A percentile compares a stretch with the other conserved stretches of the same genome.
Conservation (phyloP, 2,329 filamentous ascomycete genomes). For the Trichophyton benhamiae region DNA sequence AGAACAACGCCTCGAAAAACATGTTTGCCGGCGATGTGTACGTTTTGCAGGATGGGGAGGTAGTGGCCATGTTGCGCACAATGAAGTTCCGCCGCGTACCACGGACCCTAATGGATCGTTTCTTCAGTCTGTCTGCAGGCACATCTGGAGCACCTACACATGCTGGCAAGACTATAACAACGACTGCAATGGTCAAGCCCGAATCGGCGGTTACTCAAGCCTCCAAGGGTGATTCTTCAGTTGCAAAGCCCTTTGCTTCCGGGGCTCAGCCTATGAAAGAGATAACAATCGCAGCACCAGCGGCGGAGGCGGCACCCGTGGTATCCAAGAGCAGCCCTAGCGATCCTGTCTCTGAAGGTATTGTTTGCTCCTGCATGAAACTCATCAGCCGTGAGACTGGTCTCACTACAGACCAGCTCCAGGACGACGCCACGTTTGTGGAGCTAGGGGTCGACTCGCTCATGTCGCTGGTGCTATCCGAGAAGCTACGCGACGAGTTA, state of each 20-base stretch:
- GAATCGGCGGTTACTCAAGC: no score
- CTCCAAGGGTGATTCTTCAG: no score
- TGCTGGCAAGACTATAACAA: neutral
- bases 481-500: slow-evolving; percentile 24
- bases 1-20: slow-evolving; percentile 18
- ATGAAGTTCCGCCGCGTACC: slow-evolving; percentile 22
- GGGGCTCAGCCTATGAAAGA: no score
- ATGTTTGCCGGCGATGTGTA: slow-evolving; percentile 21
- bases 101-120: slow-evolving; percentile 27
- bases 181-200: neutral
- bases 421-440: slow-evolving; percentile 9
- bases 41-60: slow-evolving; percentile 19
- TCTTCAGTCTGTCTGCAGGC: slow-evolving; percentile 22
- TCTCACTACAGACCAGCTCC: slow-evolving; percentile 7
- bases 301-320: neutral
- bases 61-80: slow-evolving; percentile 22
- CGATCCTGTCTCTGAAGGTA: neutral
- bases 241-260: no score
- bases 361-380: neutral
- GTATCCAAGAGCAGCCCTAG: neutral
- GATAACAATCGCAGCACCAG: neutral
- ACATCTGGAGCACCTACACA: neutral
- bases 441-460: slow-evolving; percentile 28
- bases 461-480: slow-evolving; percentile 25
- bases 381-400: slow-evolving; percentile 11